Base-by-base conservation (phyloP, 2,329 filamentous ascomycete genomes). In the Arthrobotrys pseudoclavata region DNA sequence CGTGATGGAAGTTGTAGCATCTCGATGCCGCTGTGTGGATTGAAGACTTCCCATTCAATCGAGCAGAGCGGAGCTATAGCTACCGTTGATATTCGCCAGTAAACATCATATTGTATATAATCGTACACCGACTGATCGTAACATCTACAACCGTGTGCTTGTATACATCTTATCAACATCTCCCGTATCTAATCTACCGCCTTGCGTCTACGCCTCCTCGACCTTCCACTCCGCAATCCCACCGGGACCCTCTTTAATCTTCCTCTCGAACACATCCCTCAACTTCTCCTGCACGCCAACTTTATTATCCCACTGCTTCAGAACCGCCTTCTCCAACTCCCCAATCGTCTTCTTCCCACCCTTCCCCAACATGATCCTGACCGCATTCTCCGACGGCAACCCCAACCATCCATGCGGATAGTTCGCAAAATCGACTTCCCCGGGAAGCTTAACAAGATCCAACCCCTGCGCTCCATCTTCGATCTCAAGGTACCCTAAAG, bases 391-490 rank as follows among this genome's bases (percentile, higher is more conserved):
- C 1, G 86, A 87, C 4, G 95, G 96, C 76, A 97, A 86, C 4
- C 91, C 91, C 31, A 94, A 89, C 81, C 84, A 85, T 12, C 84
- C 84, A 83, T 92, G 89, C 0, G 94, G 95, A 84, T 97, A 97
- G 74, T 91, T 85, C 4, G 82, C 83, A 84, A 91, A 98, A 80
- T 91, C 87, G 4, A 76, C 47, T 26, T 80, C 12, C 85, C 84
- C 66, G 86, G 82, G 72, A 86, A 90, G 74, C 94, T 85, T 66
- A 97, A 86, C 53, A 86, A 80, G 52, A 97, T 85, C 66, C 85
- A 83, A 52, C 85, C 80, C 40, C 84, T 81, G 47, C 5, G 50
- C 47, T 13, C 84, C 81, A 15, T 86, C 84, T 45, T 85, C 83
- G 26, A 87, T 84, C 47, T 85, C 81, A 84, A 97, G 95, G 85